phyloP scores from a whole-genome alignment of 2,329 filamentous ascomycete species.

The Lasiodiplodia citricola region DNA sequence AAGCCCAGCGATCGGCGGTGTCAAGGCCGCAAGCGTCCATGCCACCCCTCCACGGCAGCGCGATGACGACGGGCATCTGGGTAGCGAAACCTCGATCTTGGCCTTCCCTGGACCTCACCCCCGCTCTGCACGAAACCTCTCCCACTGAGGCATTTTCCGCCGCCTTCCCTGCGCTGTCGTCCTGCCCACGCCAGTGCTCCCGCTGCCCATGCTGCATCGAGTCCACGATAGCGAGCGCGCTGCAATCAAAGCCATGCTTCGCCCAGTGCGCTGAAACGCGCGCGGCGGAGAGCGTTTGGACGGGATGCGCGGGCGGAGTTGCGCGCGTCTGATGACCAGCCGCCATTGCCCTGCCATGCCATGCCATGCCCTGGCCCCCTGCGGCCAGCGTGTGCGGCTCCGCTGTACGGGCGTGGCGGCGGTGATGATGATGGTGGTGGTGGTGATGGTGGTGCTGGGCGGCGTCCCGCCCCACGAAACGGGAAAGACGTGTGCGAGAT shows the following conservation, averaged over 20 bases:
- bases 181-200: constrained; percentile 15
- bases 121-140: not conserved
- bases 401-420: constrained; percentile 10
- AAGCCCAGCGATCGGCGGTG: constrained; percentile 19
- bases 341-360: not conserved
- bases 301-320: constrained; percentile 14
- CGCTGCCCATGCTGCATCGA: constrained; percentile 22
- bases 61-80: constrained; percentile 21
- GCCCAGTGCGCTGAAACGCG: constrained; percentile 24
- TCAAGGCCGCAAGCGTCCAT: constrained; percentile 20
- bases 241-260: constrained; percentile 10
- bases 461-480: constrained; percentile 16
- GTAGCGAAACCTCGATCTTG: constrained; percentile 15
- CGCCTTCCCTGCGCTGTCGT: constrained; percentile 13
- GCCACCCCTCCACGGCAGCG: constrained; percentile 15
- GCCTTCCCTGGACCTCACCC: not conserved
- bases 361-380: not conserved
- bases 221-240: constrained; percentile 17
- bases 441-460: constrained; percentile 6
- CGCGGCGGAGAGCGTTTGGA: constrained; percentile 18
- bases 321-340: constrained; percentile 5
- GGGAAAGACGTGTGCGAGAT: constrained; percentile 14
- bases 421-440: not conserved
- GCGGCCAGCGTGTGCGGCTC: constrained; percentile 14
- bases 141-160: constrained; percentile 21